Conservation (phyloP, 805 yeast species). For the Sungouiozyma intestinalis region DNA sequence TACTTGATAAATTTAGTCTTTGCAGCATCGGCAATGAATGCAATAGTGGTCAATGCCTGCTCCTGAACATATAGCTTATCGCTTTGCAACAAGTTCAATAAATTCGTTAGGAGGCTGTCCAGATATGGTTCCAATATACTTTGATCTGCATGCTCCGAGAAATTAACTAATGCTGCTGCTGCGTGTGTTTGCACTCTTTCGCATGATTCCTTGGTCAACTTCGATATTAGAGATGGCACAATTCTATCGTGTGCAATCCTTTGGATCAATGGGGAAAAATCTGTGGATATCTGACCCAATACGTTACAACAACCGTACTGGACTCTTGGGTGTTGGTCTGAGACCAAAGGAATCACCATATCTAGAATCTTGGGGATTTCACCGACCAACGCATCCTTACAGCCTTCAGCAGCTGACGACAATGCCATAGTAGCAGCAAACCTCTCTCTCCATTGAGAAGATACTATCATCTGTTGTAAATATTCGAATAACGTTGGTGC, state of each 20-base stretch:
- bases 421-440: constrained; percentile 96
- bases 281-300: constrained; percentile 92
- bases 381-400: constrained; percentile 73
- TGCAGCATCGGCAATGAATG: constrained; percentile 95
- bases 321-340: constrained; percentile 85
- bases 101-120: constrained; percentile 65
- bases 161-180: constrained; percentile 95
- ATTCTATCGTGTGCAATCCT: constrained; percentile 67
- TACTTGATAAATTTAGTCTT: constrained; percentile 79
- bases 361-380: constrained; percentile 78
- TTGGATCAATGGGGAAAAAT: constrained; percentile 85
- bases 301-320: constrained; percentile 97
- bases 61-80: constrained; percentile 93
- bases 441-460: constrained; percentile 83
- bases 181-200: constrained; percentile 97
- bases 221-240: constrained; percentile 80
- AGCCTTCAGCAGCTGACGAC: constrained; percentile 95
- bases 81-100: constrained; percentile 66
- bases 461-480: constrained; percentile 71
- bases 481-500: constrained; percentile 81
- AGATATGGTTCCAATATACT: constrained; percentile 87
- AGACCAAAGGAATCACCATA: constrained; percentile 73
- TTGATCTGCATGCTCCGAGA: constrained; percentile 82
- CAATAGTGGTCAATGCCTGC: constrained; percentile 92
- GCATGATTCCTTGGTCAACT: constrained; percentile 58